Base-by-base conservation (phyloP, 1,284 basidiomycete species). In the Clitocybe nebularis region DNA sequence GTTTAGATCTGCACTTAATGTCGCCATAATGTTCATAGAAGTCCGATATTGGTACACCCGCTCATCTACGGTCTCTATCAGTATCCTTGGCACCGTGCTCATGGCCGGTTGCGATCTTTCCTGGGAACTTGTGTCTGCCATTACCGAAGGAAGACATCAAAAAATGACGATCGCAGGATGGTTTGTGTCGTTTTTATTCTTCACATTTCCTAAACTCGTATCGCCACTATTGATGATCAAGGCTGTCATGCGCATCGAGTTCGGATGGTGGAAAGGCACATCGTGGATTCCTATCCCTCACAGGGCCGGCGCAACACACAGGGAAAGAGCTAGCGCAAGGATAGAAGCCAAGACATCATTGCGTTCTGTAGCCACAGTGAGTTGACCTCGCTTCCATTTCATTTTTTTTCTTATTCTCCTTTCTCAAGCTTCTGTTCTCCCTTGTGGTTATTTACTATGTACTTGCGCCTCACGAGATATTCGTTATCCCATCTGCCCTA, bases 41-140 rank as follows among this genome's bases (percentile, higher is more conserved):
- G 25, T 53, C 17, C 40, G 53, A 14, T 63, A 65, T 37, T 65
- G 61, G 60, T 61, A 50, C 28, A 55, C 60, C 1, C 53, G 58
- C n/a, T 55, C 39, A 19, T 55, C 56, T 3, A 62, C 57, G 0
- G 51, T 54, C 6, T 54, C 53, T 3, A 58, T 63, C 29, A 59
- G 57, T 9, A 49, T 52, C 1, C 26, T 45, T 1, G 62, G 60
- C 10, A 58, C 51, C 1, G 22, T 48, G 8, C 39, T 61, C 2
- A 16, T 53, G 0, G 51, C 47, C n/a, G 23, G 36, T 0, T 41
- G 48, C 20, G 41, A 43, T n/a, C 9, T 51, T 3, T 29, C 55
- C 3, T 23, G 40, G 1, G 28, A 44, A 8, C 5, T 50, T 6
- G 30, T 52, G 16, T 35, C 45, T 6, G 23, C 37, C 2, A 32